phyloP scores from a whole-genome alignment of 176 grass and related monocot species.

The Raddia distichophylla region DNA sequence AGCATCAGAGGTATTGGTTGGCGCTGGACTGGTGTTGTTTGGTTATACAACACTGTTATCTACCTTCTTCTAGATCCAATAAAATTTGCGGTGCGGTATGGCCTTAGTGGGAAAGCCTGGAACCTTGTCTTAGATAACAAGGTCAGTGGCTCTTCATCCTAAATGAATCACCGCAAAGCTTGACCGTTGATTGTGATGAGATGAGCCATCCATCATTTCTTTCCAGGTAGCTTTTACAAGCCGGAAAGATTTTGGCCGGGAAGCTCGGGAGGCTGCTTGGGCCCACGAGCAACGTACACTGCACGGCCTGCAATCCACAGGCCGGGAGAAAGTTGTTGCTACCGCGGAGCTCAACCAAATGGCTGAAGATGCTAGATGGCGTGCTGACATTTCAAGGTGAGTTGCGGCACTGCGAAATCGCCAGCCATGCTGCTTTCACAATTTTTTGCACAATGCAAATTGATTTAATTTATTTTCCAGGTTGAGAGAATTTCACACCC shows the following conservation, averaged over 20 bases:
- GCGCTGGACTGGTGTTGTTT: conserved; percentile 62
- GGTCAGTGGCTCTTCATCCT: background rate
- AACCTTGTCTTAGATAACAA: conserved; percentile 53
- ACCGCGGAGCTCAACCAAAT: conserved; percentile 43
- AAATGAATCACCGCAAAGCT: background rate
- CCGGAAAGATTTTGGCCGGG: conserved; percentile 53
- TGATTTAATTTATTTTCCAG: background rate
- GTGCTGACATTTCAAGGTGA: conserved; percentile 59
- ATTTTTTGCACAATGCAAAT: background rate
- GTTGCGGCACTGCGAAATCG: background rate
- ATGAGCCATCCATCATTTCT: background rate
- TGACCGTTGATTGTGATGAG: background rate
- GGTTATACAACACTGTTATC: conserved; percentile 65
- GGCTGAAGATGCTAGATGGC: conserved; percentile 57
- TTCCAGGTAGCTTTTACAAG: conserved; percentile 54
- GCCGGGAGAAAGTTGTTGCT: conserved; percentile 41
- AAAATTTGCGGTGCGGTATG: conserved; percentile 59
- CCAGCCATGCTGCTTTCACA: background rate
- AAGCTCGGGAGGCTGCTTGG: conserved; percentile 53
- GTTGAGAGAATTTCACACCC: conserved; percentile 56
- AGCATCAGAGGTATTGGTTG: conserved; percentile 69
- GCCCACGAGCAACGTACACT: conserved; percentile 52
- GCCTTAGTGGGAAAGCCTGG: conserved; percentile 65
- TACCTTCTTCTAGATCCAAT: conserved; percentile 63
- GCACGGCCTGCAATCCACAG: conserved; percentile 43